Evolutionary conservation across 2,329 filamentous ascomycete species (phyloP).

Genomic region (Phoma sp.): DNA sequence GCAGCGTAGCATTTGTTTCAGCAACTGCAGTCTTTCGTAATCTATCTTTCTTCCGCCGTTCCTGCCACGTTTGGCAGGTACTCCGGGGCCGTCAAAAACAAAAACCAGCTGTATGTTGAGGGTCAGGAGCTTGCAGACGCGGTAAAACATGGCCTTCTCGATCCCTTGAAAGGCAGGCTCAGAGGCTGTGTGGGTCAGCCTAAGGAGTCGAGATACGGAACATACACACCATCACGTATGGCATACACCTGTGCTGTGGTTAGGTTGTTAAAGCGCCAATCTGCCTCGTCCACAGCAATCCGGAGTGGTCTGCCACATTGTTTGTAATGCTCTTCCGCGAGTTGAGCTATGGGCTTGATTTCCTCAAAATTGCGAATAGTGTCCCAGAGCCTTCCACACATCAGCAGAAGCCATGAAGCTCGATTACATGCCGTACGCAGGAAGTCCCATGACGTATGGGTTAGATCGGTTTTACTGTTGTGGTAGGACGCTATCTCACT

Average conservation of each 20-base stretch:
- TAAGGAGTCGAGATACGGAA: too few species aligned
- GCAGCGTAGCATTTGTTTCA: slow-evolving; percentile 49
- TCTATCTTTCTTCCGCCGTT: slow-evolving; percentile 42
- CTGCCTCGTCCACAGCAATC: slow-evolving; percentile 55
- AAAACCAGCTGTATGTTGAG: slow-evolving; percentile 62
- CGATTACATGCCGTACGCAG: slow-evolving; percentile 15
- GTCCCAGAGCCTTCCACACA: slow-evolving; percentile 44
- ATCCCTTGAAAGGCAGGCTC: slow-evolving; percentile 50
- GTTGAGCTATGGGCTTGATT: slow-evolving; percentile 44
- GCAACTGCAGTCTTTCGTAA: slow-evolving; percentile 38
- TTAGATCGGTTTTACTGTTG: background rate
- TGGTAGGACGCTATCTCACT: background rate
- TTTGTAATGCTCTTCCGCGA: slow-evolving; percentile 49
- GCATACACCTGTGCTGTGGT: slow-evolving; percentile 40
- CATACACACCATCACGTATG: too few species aligned
- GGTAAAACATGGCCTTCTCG: slow-evolving; percentile 52
- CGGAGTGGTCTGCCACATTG: slow-evolving; percentile 46
- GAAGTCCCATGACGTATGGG: slow-evolving; percentile 29
- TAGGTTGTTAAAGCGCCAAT: slow-evolving; percentile 55
- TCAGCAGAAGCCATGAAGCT: background rate
- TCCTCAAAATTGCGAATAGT: slow-evolving; percentile 44
- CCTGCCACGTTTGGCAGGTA: slow-evolving; percentile 47
- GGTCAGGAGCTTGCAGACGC: slow-evolving; percentile 56
- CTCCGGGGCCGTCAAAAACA: slow-evolving; percentile 62
- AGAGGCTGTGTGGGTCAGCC: slow-evolving; percentile 27